Evolutionary conservation across 176 grass and related monocot genomes (phyloP), one percentile per base, ranked within the genome.

Genomic region (Avena sativa): DNA sequence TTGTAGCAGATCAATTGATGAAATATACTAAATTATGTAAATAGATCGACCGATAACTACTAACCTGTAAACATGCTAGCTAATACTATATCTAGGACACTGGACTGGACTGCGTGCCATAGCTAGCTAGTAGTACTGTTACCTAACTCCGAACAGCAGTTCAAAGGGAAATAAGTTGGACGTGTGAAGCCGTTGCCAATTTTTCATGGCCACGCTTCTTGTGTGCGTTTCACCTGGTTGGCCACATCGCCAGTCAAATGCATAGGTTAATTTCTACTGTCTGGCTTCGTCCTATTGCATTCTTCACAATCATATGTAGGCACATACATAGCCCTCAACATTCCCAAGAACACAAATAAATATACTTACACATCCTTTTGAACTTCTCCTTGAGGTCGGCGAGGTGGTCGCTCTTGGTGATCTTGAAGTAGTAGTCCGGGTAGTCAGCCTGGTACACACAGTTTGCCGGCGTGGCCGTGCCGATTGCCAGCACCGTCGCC

Each of bases 361-460:
- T 32, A 2, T 32, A 32, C 30, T 32, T 40, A 40, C 38, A 98
- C 93, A 98, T 98, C 79, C 93, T 79, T 80, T 90, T 93, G 86
- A 98, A 98, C 91, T 98, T 98, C 74, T 98, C 96, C 84, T 98
- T 98, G 84, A 98, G 96, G 2, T 98, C 96, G 9, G 90, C 84
- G 60, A 98, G 81, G 80, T 98, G 96, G 23, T 98, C 96, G 91
- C 95, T 98, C 40, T 94, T 87, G 73, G 96, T 98, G 86, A 98
- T 91, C 89, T 79, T 58, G 81, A 98, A 98, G 93, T 98, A 98
- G 91, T 95, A 95, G 70, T 95, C 96, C 1, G 96, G 90, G 92
- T 95, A 98, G 88, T 98, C 96, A 1, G 90, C 93, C 91, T 98
- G 96, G 79, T 95, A 66, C 17, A 98, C 74, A 79, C 90, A 90